Evolutionary conservation across 345 rosid genomes (phyloP), one percentile per base, ranked within the genome.

Genomic region (Bruguiera sexangula): DNA sequence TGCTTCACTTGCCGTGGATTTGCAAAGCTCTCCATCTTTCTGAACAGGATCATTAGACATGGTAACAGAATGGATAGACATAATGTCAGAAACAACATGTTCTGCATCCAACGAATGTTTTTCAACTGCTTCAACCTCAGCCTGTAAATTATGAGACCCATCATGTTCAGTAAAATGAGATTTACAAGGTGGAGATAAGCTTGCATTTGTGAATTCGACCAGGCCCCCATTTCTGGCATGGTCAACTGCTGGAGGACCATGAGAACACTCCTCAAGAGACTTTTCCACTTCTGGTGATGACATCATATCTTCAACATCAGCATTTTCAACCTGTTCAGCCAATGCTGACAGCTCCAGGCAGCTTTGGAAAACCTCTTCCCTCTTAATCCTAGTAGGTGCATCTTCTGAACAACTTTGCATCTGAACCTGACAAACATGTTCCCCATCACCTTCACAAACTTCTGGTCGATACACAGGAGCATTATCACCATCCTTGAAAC

Each of bases 331-430:
- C 55, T 59, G 67, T 62, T 70, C 75, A 31, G 65, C 83, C 67
- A 86, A 63, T 74, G 81, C 84, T 55, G 82, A 31, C 65, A 85
- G 74, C 66, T 79, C 89, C 58, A 73, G 66, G 75, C 84, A 80
- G 79, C 91, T 88, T 77, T 75, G 76, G 64, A 72, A 82, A 80
- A 78, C 71, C 52, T 82, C 87, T 60, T 67, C 82, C 51, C 46
- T 72, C 78, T 81, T 82, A 69, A 24, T 70, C 60, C 72, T 63
- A 48, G 56, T 59, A 58, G 76, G 56, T 66, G 66, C 63, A 68
- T 69, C 81, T 67, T 72, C 79, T 58, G 67, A 39, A 62, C 60
- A 68, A 69, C 54, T 78, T 52, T 34, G 66, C 37, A 65, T 63
- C 43, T 69, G 66, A 74, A 60, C 70, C 69, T 63, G 69, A 71